Evolutionary conservation across 805 yeast genomes (phyloP).

Genomic region (Zygotorulaspora danielsina): DNA sequence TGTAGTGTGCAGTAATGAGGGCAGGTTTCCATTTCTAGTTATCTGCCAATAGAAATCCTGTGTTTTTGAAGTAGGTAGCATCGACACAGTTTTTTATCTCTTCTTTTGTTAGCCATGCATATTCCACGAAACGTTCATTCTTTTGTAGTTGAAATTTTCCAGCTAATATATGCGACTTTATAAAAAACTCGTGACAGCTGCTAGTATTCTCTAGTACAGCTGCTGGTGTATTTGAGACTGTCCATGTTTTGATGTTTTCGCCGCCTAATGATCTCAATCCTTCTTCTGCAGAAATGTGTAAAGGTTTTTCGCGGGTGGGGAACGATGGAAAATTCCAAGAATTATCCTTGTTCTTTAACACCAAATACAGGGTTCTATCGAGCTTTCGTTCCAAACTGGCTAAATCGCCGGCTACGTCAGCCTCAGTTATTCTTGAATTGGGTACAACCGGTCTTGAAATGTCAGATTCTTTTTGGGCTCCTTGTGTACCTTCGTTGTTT

Average conservation of each 20-base stretch:
- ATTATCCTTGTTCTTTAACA: slow-evolving; percentile 46
- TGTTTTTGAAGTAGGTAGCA: slow-evolving; percentile 50
- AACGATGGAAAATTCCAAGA: slow-evolving; percentile 84
- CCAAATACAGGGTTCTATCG: slow-evolving; percentile 72
- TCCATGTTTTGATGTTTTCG: slow-evolving; percentile 72
- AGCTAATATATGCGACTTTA: slow-evolving; percentile 84
- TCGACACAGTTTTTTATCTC: slow-evolving; percentile 59
- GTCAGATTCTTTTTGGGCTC: slow-evolving; percentile 46
- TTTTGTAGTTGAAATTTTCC: slow-evolving; percentile 60
- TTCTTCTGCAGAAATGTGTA: slow-evolving; percentile 69
- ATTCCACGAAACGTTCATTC: slow-evolving; percentile 42
- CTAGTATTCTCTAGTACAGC: slow-evolving; percentile 48
- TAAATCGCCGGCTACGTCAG: slow-evolving; percentile 61
- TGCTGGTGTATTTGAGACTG: slow-evolving; percentile 86
- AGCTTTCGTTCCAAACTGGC: slow-evolving; percentile 74
- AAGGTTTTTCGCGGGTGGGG: slow-evolving; percentile 44
- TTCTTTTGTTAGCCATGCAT: slow-evolving; percentile 79
- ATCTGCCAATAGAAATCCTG: slow-evolving; percentile 40
- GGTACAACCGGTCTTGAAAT: slow-evolving; percentile 65
- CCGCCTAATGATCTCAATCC: slow-evolving; percentile 75
- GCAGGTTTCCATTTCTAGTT: slow-evolving; percentile 12
- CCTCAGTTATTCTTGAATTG: slow-evolving; percentile 69
- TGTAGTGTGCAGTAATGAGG: slow-evolving; percentile 3
- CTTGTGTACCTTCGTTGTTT: slow-evolving; percentile 38
- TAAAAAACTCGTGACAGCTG: slow-evolving; percentile 52